Evolutionary conservation across 768 basidiomycete species (phyloP).

Genomic region (Nevesoporus exiguus): DNA sequence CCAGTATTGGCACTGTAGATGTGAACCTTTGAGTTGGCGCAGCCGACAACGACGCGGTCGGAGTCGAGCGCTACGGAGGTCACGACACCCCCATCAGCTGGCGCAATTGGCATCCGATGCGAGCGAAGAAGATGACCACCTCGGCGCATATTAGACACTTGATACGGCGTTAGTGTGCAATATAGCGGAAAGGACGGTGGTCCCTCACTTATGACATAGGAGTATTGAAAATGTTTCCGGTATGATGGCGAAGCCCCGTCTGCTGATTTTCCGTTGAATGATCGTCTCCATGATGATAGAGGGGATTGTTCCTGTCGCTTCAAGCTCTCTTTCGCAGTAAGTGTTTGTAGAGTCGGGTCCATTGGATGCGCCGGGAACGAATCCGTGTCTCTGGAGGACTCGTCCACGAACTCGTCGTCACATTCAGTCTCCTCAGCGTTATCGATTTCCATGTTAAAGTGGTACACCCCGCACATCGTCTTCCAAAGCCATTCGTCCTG

Average conservation of each 20-base stretch:
- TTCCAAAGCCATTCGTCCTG: slow-evolving; percentile 82
- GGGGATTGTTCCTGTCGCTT: slow-evolving; percentile 27
- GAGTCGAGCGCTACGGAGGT: slow-evolving; percentile 84
- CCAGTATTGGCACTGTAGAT: slow-evolving; percentile 82
- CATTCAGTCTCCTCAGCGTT: slow-evolving; percentile 21
- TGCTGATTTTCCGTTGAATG: slow-evolving; percentile 3
- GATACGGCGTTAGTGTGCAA: slow-evolving; percentile 1
- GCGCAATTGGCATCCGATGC: slow-evolving; percentile 48
- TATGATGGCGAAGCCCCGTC: slow-evolving; percentile 41
- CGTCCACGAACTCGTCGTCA: slow-evolving; percentile 29
- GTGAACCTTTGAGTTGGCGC: slow-evolving; percentile 81
- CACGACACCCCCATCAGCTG: slow-evolving; percentile 61
- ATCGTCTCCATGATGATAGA: slow-evolving; percentile 24
- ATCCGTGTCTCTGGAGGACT: slow-evolving; percentile 35
- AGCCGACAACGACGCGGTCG: slow-evolving; percentile 84
- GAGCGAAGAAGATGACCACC: slow-evolving; percentile 69
- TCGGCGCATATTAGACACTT: slow-evolving; percentile 78
- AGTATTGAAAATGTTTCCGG: slow-evolving; percentile 65
- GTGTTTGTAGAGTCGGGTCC: slow-evolving; percentile 41
- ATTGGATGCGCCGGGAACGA: slow-evolving; percentile 34
- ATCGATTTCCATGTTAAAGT: slow-evolving; percentile 36
- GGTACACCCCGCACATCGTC: slow-evolving; percentile 59
- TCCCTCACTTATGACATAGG: slow-evolving; percentile 65
- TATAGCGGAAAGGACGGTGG: not conserved
- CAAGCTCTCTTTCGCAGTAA: slow-evolving; percentile 31